Percentiles rank a stretch among this genome's conserved stretches.
These are phyloP conservation scores for Mycena epipterygia DNA, from an alignment of 768 basidiomycete species.

Conservation along the genomic window DNA sequence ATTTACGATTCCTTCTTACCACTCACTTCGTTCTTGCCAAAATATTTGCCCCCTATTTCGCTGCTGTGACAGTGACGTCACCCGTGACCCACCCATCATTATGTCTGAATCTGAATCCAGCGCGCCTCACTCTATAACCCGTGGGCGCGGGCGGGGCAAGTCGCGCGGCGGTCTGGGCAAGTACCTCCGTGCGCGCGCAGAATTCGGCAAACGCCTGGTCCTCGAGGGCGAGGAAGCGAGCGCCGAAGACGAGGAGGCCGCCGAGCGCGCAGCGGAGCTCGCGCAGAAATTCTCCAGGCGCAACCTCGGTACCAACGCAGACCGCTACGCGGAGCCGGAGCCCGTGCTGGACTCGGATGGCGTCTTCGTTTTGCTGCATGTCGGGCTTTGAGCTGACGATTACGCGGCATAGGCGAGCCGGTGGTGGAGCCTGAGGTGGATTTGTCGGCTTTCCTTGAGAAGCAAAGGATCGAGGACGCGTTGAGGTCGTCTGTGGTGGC, in stretches of 20 bases:
- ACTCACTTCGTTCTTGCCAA: too few species aligned
- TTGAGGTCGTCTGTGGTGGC: constrained; percentile 39
- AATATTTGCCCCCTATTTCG: too few species aligned
- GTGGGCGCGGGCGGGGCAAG: constrained; percentile 63
- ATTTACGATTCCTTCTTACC: too few species aligned
- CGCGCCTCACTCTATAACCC: too few species aligned
- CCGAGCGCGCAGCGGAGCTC: constrained; percentile 64
- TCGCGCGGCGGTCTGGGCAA: constrained; percentile 81
- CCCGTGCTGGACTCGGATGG: constrained; percentile 81
- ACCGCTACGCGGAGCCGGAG: constrained; percentile 80
- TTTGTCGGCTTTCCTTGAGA: constrained; percentile 74
- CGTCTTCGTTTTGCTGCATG: constrained; percentile 42
- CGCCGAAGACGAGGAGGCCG: constrained; percentile 57
- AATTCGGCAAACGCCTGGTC: constrained; percentile 70
- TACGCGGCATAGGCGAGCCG: constrained; percentile 80
- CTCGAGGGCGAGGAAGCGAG: constrained; percentile 68
- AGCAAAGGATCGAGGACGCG: constrained; percentile 65
- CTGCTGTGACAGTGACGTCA: too few species aligned
- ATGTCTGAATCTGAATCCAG: too few species aligned
- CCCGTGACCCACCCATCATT: too few species aligned
- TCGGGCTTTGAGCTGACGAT: too few species aligned
- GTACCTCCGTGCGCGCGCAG: constrained; percentile 79
- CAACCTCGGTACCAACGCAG: constrained; percentile 75
- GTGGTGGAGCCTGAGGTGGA: constrained; percentile 81
- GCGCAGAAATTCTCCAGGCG: constrained; percentile 68